Evolutionary conservation across 2,329 filamentous ascomycete genomes (phyloP).

Genomic region (Fonsecaea monophora): DNA sequence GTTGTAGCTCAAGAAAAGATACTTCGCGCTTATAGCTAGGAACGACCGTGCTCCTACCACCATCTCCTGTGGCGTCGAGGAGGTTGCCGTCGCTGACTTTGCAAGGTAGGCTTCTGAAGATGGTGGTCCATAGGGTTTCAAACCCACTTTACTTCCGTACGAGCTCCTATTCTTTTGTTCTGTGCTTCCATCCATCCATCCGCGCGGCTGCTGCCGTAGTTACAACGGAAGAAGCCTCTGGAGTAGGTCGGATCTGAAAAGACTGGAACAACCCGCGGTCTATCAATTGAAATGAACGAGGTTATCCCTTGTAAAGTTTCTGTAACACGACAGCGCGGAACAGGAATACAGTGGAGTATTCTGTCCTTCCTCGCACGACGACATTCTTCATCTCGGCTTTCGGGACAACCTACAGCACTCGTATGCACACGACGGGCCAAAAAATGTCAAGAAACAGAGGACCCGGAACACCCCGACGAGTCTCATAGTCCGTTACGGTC

Average conservation of each 20-base stretch:
- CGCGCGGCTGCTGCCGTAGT: neutral
- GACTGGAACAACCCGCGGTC: neutral
- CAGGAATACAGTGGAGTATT: constrained; percentile 2
- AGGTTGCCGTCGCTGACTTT: neutral
- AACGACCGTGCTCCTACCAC: neutral
- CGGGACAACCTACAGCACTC: neutral
- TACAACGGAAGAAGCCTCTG: neutral
- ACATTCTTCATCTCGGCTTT: neutral
- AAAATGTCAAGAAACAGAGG: neutral
- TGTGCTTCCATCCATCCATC: neutral
- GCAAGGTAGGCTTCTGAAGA: neutral
- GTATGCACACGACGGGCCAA: neutral
- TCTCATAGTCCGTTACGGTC: neutral
- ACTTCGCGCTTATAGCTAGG: neutral
- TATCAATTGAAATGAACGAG: too few relatives aligned
- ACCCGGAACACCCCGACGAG: neutral
- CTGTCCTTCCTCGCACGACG: neutral
- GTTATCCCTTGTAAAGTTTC: too few relatives aligned
- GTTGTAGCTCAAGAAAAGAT: neutral
- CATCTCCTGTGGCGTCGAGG: neutral
- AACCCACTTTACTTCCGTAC: neutral
- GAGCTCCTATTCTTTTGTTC: neutral
- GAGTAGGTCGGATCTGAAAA: neutral
- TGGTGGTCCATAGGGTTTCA: neutral
- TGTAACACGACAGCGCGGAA: constrained; percentile 1